A percentile compares a stretch with the other conserved stretches of the same genome.
These are phyloP conservation scores for maize (Zea mays) DNA, from an alignment of 176 grass and related monocot species.

Conservation along the genomic window DNA sequence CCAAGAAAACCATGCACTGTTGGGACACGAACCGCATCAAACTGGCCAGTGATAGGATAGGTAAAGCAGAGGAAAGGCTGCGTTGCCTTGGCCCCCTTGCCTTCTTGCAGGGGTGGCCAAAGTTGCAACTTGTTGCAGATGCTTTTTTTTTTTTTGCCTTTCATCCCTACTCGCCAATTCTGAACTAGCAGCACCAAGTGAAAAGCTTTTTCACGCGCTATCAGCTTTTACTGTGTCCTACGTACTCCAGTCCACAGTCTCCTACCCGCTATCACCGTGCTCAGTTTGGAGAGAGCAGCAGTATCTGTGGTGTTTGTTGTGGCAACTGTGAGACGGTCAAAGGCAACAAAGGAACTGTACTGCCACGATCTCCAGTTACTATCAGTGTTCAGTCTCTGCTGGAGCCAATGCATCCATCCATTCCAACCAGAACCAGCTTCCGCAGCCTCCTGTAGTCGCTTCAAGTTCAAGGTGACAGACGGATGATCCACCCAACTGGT, in stretches of 20 bases:
- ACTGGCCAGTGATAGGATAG: conserved; percentile 20
- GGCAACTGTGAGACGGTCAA: conserved; percentile 55
- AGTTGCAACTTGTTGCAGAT: conserved; percentile 29
- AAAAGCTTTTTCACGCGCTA: not conserved
- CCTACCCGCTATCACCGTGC: too few relatives aligned
- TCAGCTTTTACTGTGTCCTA: not conserved
- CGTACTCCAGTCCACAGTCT: not conserved
- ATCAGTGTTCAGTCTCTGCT: conserved; percentile 26
- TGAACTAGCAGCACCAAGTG: conserved; percentile 1
- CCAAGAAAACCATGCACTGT: conserved; percentile 36
- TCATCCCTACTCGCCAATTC: conserved; percentile 20
- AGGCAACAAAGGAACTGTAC: not conserved
- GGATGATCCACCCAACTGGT: conserved; percentile 36
- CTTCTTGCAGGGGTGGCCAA: conserved; percentile 18
- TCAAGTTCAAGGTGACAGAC: conserved; percentile 23
- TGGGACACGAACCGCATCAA: conserved; percentile 29
- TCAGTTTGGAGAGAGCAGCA: not conserved
- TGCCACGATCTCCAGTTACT: conserved; percentile 43
- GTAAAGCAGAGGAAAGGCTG: conserved; percentile 29
- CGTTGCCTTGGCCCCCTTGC: not conserved
- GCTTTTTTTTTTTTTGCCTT: conserved; percentile 33
- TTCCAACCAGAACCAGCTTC: conserved; percentile 17
- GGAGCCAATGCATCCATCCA: conserved; percentile 28
- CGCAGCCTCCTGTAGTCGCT: not conserved
- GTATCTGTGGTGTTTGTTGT: not conserved